Percentiles rank a stretch among this genome's conserved stretches.
Conservation (phyloP, 2,329 filamentous ascomycete species). For the Fusarium longipes region DNA sequence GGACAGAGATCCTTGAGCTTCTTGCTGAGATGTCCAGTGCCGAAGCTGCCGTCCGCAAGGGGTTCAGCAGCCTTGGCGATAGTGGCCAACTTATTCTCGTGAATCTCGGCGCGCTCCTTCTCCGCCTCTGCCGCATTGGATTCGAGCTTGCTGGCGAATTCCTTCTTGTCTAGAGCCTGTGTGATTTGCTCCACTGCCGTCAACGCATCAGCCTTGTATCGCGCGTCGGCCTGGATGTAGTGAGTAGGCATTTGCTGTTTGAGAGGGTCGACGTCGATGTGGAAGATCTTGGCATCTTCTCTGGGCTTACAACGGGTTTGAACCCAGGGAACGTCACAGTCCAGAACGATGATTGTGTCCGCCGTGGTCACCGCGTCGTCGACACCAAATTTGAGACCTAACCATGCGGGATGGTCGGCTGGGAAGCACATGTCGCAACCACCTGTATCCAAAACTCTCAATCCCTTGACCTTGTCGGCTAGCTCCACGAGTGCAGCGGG, state of each 20-base stretch:
- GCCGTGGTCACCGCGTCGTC: slow-evolving; percentile 80
- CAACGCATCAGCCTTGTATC: slow-evolving; percentile 74
- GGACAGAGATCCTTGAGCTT: slow-evolving; percentile 51
- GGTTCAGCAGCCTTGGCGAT: slow-evolving; percentile 70
- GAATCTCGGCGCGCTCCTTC: slow-evolving; percentile 65
- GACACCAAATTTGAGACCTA: slow-evolving; percentile 78
- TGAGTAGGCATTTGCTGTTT: slow-evolving; percentile 80
- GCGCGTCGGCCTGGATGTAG: slow-evolving; percentile 73
- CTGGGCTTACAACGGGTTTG: slow-evolving; percentile 74
- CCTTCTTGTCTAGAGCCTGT: slow-evolving; percentile 64
- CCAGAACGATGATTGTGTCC: slow-evolving; percentile 85
- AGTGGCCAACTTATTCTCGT: slow-evolving; percentile 67
- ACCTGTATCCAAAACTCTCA: slow-evolving; percentile 79
- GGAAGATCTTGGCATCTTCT: slow-evolving; percentile 66
- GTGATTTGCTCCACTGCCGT: slow-evolving; percentile 77
- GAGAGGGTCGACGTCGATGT: slow-evolving; percentile 73
- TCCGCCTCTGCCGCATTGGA: slow-evolving; percentile 30
- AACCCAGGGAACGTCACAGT: slow-evolving; percentile 95
- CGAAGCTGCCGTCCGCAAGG: slow-evolving; percentile 64
- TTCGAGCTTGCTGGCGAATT: slow-evolving; percentile 55
- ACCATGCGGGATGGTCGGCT: slow-evolving; percentile 72
- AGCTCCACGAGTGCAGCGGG: slow-evolving; percentile 73
- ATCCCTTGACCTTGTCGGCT: slow-evolving; percentile 73
- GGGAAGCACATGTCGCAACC: slow-evolving; percentile 87
- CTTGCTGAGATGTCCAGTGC: slow-evolving; percentile 55